phyloP scores from a whole-genome alignment of 306 rosid species.

The Malus sylvestris region DNA sequence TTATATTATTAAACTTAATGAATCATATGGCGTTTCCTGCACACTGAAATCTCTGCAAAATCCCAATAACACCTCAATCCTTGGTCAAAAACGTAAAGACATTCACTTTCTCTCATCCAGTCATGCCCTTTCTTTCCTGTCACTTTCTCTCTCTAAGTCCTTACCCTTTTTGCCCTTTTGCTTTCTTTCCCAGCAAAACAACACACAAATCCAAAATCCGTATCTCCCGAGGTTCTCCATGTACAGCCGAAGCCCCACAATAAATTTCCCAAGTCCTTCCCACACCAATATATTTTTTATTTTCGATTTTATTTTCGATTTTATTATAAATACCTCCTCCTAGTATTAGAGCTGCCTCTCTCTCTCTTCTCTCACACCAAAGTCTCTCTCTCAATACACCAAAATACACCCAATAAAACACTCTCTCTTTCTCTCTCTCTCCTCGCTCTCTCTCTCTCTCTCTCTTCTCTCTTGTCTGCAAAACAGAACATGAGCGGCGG shows the following conservation, averaged over 20 bases:
- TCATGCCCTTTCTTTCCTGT: neutral
- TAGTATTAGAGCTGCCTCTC: neutral
- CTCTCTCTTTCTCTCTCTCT: neutral
- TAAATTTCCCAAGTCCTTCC: neutral
- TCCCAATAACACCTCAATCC: neutral
- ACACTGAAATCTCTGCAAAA: neutral
- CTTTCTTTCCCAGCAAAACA: neutral
- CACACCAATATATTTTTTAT: neutral
- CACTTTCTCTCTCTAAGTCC: neutral
- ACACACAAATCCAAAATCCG: neutral
- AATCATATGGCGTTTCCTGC: no score
- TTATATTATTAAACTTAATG: no score
- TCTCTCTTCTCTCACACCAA: neutral
- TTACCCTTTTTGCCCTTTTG: neutral
- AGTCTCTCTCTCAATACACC: constrained; percentile 10
- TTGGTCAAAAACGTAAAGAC: neutral
- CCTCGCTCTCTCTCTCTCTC: neutral
- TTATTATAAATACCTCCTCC: no score
- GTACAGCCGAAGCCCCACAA: neutral
- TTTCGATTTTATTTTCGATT: no score
- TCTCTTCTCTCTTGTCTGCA: neutral
- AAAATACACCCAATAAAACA: neutral
- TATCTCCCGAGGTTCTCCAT: neutral
- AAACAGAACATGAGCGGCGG: constrained; percentile 41
- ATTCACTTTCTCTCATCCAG: neutral